Conservation (phyloP, 2,329 filamentous ascomycete species). For the Grosmannia clavigera region DNA sequence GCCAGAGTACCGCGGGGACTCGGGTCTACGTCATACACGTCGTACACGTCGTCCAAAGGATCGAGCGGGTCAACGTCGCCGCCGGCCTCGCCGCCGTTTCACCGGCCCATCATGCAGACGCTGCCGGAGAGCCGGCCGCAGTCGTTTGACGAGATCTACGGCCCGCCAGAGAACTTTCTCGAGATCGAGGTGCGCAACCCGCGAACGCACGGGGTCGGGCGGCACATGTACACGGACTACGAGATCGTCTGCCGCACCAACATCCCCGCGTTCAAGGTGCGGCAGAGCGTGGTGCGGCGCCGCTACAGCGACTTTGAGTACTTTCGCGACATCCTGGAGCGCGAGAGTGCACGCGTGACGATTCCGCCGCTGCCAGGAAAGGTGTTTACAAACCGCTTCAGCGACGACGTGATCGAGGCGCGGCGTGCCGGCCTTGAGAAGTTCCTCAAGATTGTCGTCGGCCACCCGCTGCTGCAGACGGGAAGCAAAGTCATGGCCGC, state of each 20-base stretch:
- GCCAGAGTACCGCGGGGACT: no score
- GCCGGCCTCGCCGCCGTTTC: slow-evolving; percentile 18
- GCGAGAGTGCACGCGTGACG: slow-evolving; percentile 84
- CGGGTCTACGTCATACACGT: slow-evolving; percentile 10
- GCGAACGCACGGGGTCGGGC: slow-evolving; percentile 85
- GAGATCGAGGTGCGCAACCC: slow-evolving; percentile 97
- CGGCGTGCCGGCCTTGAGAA: slow-evolving; percentile 82
- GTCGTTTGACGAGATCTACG: slow-evolving; percentile 98
- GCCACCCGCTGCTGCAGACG: slow-evolving; percentile 91
- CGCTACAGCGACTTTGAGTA: slow-evolving; percentile 98
- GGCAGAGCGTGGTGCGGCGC: slow-evolving; percentile 73
- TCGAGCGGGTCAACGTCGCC: neutral
- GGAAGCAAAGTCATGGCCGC: slow-evolving; percentile 92
- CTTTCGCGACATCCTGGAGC: slow-evolving; percentile 95
- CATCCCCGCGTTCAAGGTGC: slow-evolving; percentile 96
- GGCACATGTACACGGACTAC: slow-evolving; percentile 97
- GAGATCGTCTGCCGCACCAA: slow-evolving; percentile 97
- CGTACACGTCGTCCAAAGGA: slow-evolving; percentile 4
- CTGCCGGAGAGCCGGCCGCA: slow-evolving; percentile 71
- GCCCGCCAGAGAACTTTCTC: slow-evolving; percentile 94
- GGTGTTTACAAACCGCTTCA: slow-evolving; percentile 96
- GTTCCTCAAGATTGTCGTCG: slow-evolving; percentile 94
- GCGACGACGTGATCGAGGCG: slow-evolving; percentile 95
- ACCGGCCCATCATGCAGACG: slow-evolving; percentile 37
- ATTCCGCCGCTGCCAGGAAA: slow-evolving; percentile 94